phyloP scores from a whole-genome alignment of 257 asterid species.

The Solanum bulbocastanum region DNA sequence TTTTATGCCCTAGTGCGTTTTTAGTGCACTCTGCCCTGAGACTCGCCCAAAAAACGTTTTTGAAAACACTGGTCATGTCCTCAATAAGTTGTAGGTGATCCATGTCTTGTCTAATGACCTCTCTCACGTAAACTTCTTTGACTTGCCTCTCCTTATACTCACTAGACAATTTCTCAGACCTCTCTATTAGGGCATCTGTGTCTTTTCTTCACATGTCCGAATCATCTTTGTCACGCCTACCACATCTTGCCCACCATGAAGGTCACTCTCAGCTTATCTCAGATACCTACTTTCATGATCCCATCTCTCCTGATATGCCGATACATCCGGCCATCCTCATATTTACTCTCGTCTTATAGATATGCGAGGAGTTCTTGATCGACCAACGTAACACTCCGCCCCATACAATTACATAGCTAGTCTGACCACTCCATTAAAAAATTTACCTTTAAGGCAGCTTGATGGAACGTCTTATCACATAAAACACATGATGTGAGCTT shows the following conservation, averaged over 20 bases:
- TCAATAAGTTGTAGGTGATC: background rate
- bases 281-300: background rate
- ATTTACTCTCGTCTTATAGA: too few relatives aligned
- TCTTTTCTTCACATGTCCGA: background rate
- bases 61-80: too few relatives aligned
- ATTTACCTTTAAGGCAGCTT: background rate
- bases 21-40: too few relatives aligned
- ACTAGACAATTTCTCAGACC: background rate
- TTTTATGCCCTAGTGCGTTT: too few relatives aligned
- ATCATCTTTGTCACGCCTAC: background rate
- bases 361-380: background rate
- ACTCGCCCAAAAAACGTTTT: too few relatives aligned
- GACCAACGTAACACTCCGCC: background rate
- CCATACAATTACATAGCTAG: background rate
- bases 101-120: background rate
- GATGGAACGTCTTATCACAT: background rate
- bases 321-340: background rate
- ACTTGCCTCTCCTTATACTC: background rate
- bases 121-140: background rate
- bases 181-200: background rate
- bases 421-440: background rate
- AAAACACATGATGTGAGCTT: too few relatives aligned
- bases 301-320: accelerated
- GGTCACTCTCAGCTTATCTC: background rate
- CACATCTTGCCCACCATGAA: accelerated